Evolutionary conservation across 495 filamentous ascomycete genomes (phyloP).

Genomic region (Aspergillus ellipticus): DNA sequence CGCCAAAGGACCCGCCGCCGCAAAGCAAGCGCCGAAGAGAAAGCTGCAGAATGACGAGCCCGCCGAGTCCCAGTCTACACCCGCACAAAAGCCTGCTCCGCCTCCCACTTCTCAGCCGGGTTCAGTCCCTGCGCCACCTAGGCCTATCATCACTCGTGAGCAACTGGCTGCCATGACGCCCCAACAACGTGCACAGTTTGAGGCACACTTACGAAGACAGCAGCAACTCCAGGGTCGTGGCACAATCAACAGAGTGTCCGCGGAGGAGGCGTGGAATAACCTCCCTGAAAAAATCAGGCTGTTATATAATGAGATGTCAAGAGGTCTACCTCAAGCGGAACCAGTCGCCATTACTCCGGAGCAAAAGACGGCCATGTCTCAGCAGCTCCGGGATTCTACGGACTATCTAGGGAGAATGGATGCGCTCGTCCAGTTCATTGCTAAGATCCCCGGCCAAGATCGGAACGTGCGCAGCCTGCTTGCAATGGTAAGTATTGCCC

Average conservation of each 20-base stretch:
- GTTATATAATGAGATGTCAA: constrained; percentile 37
- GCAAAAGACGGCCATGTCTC: constrained; percentile 44
- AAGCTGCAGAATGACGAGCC: constrained; percentile 61
- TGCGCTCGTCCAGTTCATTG: constrained; percentile 37
- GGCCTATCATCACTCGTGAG: constrained; percentile 39
- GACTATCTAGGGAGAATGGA: constrained; percentile 42
- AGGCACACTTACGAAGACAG: constrained; percentile 36
- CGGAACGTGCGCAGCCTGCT: constrained; percentile 40
- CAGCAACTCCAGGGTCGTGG: constrained; percentile 30
- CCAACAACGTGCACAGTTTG: constrained; percentile 45
- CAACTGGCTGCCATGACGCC: constrained; percentile 51
- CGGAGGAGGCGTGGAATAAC: constrained; percentile 40
- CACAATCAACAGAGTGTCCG: constrained; percentile 25
- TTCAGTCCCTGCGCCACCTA: constrained; percentile 29
- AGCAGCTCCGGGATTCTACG: constrained; percentile 40
- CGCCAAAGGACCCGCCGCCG: constrained; percentile 23
- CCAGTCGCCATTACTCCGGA: constrained; percentile 37
- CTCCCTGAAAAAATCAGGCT: constrained; percentile 36
- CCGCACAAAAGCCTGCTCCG: constrained; percentile 35
- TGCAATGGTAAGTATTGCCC: constrained; percentile 34
- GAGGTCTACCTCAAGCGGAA: constrained; percentile 26
- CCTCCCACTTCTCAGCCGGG: constrained; percentile 23
- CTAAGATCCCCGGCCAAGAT: constrained; percentile 38
- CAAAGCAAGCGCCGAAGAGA: constrained; percentile 48
- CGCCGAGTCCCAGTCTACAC: constrained; percentile 47